Evolutionary conservation across 129 eudicot genomes (phyloP).

Genomic region (Rutidosis leptorrhynchoides): DNA sequence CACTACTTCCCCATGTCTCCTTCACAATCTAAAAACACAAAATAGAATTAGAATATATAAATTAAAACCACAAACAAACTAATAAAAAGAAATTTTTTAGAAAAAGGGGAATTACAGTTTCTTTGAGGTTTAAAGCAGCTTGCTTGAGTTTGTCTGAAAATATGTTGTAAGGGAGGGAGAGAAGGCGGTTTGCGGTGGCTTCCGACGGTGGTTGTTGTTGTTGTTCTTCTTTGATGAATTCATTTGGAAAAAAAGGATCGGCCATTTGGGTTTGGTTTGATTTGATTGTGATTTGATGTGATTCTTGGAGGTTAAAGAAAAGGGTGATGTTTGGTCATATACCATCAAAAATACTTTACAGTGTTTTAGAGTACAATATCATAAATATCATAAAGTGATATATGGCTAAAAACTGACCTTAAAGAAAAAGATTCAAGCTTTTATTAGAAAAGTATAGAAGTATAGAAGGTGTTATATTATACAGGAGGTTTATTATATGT

Average conservation of each 20-base stretch:
- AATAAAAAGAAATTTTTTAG: neutral
- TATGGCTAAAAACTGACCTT: no score
- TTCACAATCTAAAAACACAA: slow-evolving; percentile 52
- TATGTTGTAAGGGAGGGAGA: slow-evolving; percentile 44
- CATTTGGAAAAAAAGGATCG: slow-evolving; percentile 80
- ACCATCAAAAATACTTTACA: no score
- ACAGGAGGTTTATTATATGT: no score
- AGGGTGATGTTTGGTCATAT: no score
- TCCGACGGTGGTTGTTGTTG: slow-evolving; percentile 27
- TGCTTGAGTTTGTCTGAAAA: slow-evolving; percentile 48
- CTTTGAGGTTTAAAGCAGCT: slow-evolving; percentile 58
- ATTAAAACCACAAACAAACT: neutral
- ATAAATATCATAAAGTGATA: no score
- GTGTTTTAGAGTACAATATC: no score
- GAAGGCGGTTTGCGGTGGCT: slow-evolving; percentile 35
- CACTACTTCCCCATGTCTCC: slow-evolving; percentile 61
- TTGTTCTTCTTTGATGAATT: slow-evolving; percentile 33
- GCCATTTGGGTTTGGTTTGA: slow-evolving; percentile 42
- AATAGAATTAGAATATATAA: neutral
- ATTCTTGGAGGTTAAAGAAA: slow-evolving; percentile 1
- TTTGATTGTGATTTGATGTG: neutral
- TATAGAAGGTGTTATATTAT: neutral
- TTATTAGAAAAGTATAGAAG: no score
- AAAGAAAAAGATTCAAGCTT: no score
- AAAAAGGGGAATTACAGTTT: slow-evolving; percentile 35